These are phyloP conservation scores for Phlebiopsis flavidoalba DNA, from an alignment of 768 basidiomycete genomes.

Conservation along the genomic window DNA sequence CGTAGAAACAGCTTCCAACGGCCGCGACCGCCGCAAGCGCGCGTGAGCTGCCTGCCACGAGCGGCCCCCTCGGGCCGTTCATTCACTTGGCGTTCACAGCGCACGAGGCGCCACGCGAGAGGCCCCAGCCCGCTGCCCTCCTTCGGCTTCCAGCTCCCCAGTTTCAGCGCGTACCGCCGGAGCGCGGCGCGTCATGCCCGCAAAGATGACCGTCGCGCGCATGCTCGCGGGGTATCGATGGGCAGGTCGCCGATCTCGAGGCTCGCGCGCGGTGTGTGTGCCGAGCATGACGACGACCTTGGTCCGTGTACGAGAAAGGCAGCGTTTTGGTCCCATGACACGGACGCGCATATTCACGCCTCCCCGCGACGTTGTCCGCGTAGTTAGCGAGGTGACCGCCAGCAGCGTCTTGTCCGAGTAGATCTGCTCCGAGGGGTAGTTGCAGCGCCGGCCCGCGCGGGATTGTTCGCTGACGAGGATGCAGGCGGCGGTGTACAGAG, in stretches of 20 bases:
- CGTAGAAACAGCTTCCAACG: constrained; percentile 13
- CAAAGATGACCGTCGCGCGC: constrained; percentile 60
- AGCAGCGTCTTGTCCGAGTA: constrained; percentile 69
- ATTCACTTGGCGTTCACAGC: constrained; percentile 32
- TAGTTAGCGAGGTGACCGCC: constrained; percentile 53
- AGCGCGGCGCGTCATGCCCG: constrained; percentile 59
- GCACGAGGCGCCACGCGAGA: constrained; percentile 59
- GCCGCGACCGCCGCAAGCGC: constrained; percentile 53
- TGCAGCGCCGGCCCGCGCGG: constrained; percentile 73
- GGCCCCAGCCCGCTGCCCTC: constrained; percentile 61
- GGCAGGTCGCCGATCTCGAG: constrained; percentile 89
- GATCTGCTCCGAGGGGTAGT: constrained; percentile 64
- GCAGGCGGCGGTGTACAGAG: constrained; percentile 41
- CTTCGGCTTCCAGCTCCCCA: constrained; percentile 54
- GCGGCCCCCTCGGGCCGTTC: constrained; percentile 39
- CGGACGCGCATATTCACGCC: constrained; percentile 53
- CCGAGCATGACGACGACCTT: constrained; percentile 83
- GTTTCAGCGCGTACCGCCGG: constrained; percentile 42
- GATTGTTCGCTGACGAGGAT: constrained; percentile 42
- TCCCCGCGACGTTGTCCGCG: constrained; percentile 71
- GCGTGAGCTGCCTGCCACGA: constrained; percentile 41
- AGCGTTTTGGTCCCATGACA: constrained; percentile 57
- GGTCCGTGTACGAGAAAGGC: constrained; percentile 85
- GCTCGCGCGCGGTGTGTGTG: constrained; percentile 57
- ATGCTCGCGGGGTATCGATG: constrained; percentile 65